Base-by-base conservation (phyloP, 2,329 filamentous ascomycete species). In the Colletotrichum melonis region DNA sequence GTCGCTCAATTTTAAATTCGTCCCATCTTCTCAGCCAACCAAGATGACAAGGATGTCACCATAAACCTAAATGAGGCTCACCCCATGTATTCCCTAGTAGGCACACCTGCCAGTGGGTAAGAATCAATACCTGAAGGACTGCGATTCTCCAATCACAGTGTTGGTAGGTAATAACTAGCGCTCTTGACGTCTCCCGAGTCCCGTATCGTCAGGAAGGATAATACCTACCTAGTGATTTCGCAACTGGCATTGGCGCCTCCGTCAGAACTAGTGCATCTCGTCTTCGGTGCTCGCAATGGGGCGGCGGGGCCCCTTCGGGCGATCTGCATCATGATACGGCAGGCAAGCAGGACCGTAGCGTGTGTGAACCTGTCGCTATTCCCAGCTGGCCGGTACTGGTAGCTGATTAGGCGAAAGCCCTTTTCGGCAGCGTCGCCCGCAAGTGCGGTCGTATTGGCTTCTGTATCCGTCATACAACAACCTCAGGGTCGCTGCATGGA, bases 11-110 rank as follows among this genome's bases (percentile, higher is more conserved):
- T 74, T 72, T 55, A 55, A 74, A 46, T 74, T 72, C 72, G 30
- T 74, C 72, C 72, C 68, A 72, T 74, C 72, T 74, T 67, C 30
- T 74, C 58, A 67, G 57, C 72, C 72, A 72, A 74, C 49, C 70
- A 62, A 54, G 5, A 14, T 30, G 28, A 46, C 70, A 73, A 26
- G 70, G 70, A 73, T 73, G 60, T 55, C 28, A 26, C 58, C 30
- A 3, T 14, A 42, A 58, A 38, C 24, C 54, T 56, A 57, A 46
- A n/a, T 64, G 70, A 64, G 70, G 54, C 52, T 67, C 69, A 28
- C 26, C 19, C 54, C 69, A 64, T n/a, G 59, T n/a, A 42, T 60
- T 71, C 68, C 56, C 26, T 6, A n/a, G 42, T 49, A 59, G 46
- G 46, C 12, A 38, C 26, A 28, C 26, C 24, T 26, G n/a, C 68